These are phyloP conservation scores for Suillus americanus DNA, from an alignment of 768 basidiomycete species.

Conservation along the genomic window DNA sequence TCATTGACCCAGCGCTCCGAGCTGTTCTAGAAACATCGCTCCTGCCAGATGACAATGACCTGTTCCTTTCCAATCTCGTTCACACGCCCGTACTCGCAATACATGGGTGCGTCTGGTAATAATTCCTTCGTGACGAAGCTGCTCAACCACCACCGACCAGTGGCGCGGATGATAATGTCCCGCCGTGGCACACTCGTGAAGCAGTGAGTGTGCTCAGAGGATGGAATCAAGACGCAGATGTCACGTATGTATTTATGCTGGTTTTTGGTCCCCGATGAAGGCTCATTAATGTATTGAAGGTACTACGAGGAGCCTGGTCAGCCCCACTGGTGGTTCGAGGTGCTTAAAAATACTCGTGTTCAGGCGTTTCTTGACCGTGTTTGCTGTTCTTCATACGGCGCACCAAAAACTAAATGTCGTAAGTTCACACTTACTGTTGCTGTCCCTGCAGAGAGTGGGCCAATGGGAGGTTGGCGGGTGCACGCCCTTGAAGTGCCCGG, in stretches of 20 bases:
- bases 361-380: constrained; percentile 52
- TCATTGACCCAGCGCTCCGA: constrained; percentile 70
- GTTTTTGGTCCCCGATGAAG: neutral
- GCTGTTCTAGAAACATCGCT: constrained; percentile 73
- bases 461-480: constrained; percentile 71
- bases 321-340: constrained; percentile 69
- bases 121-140: neutral
- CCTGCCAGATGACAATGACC: constrained; percentile 84
- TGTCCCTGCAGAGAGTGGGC: constrained; percentile 65
- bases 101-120: constrained; percentile 60
- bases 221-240: constrained; percentile 53
- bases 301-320: constrained; percentile 61
- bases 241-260: constrained; percentile 41
- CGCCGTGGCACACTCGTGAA: constrained; percentile 80
- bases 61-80: constrained; percentile 77
- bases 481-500: constrained; percentile 62
- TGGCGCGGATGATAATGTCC: constrained; percentile 83
- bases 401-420: neutral
- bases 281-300: constrained; percentile 30
- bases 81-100: constrained; percentile 70
- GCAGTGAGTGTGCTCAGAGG: constrained; percentile 56
- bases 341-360: constrained; percentile 57
- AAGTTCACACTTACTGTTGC: constrained; percentile 74
- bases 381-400: constrained; percentile 9
- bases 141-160: constrained; percentile 33